phyloP scores from a whole-genome alignment of 345 rosid species.

The Syzygium grande region DNA sequence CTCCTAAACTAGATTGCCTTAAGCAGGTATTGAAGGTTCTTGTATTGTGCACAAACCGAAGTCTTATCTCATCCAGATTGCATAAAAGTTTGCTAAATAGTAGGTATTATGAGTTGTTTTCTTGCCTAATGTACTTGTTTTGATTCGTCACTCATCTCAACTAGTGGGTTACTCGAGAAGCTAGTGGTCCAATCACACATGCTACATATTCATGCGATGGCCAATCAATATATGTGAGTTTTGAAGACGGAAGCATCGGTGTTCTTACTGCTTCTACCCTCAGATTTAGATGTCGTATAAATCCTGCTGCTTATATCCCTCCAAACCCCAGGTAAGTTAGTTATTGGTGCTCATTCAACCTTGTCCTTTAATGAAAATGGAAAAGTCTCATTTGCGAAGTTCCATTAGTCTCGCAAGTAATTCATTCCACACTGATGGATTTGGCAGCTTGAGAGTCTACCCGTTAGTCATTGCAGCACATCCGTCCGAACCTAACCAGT shows the following conservation, averaged over 20 bases:
- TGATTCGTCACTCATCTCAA: background rate
- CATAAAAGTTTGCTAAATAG: background rate
- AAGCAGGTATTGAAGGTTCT: constrained; percentile 42
- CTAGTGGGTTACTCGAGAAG: constrained; percentile 66
- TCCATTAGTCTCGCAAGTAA: background rate
- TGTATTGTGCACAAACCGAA: background rate
- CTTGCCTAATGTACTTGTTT: background rate
- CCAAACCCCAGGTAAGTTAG: constrained; percentile 55
- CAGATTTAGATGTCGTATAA: constrained; percentile 72
- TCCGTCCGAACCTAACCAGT: constrained; percentile 70
- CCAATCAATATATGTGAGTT: constrained; percentile 73
- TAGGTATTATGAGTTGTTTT: background rate
- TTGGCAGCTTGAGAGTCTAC: constrained; percentile 60
- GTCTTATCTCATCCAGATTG: background rate
- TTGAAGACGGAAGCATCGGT: constrained; percentile 66
- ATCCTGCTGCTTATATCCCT: constrained; percentile 60
- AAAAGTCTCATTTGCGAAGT: background rate
- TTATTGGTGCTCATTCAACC: background rate
- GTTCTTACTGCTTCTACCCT: constrained; percentile 64
- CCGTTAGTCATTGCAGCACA: constrained; percentile 82
- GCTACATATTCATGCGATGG: constrained; percentile 85
- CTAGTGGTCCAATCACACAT: constrained; percentile 71
- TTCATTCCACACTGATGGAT: constrained; percentile 2
- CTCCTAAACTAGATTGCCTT: constrained; percentile 64
- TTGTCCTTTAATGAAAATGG: background rate